Evolutionary conservation across 2,329 filamentous ascomycete species (phyloP), one percentile per base, ranked within the genome.

Genomic region (Xylariaceae sp.): DNA sequence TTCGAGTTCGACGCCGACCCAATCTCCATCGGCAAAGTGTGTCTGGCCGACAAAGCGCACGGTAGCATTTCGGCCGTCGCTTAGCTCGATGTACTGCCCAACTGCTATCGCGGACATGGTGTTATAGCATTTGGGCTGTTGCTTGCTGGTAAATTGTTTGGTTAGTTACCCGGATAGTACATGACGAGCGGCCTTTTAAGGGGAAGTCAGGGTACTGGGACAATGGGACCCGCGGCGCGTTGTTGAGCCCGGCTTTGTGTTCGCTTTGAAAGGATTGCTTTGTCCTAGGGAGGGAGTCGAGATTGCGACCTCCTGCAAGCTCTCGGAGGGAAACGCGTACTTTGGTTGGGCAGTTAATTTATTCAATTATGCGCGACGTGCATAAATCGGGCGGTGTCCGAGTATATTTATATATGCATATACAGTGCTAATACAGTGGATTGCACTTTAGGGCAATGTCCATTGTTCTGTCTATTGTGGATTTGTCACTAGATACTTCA

Each of bases 1-100:
- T 50, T 90, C 84, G 54, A 97, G 81, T 75, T 96, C 91, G 56
- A 97, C 82, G 60, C 92, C 92, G 56, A 96, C 78, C 90, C 91
- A 97, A 58, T 88, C 84, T 59, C 91, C 92, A 4, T 80, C 76
- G 55, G 90, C 85, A 72, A 97, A 96, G 64, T 81, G 76, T 39
- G 92, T 90, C 53, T 80, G 76, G 65, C 94, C 94, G 57, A 89
- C 77, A 72, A 89, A 99, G 65, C 89, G 89, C 61, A 99, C 81
- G 57, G 81, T 81, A 63, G 83, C 94, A 64, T 81, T 81, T 64
- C 87, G 86, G 66, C 87, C 87, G 72, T 96, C 88, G 65, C 79
- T 83, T 63, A 95, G 84, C 72, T 86, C 84, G 71, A 97, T 82
- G 60, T 81, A 83, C 74, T 94, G 88, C 65, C 90, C 91, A 58